These are phyloP conservation scores for Scheffersomyces stambukii DNA, from an alignment of 1,139 yeast species.

Conservation along the genomic window DNA sequence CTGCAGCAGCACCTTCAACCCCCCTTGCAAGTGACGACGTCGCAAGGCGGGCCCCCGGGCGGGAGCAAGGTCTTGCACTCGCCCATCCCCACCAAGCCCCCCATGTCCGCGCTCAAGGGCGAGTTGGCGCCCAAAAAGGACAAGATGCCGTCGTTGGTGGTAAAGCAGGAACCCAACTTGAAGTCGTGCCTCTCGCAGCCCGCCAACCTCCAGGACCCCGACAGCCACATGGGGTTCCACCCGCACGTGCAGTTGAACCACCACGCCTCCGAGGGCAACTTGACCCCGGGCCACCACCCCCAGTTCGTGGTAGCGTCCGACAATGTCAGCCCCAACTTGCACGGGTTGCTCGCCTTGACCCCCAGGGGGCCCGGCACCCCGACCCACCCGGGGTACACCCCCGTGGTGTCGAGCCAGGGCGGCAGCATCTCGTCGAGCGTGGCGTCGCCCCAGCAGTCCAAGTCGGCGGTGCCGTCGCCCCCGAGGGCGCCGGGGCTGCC, in stretches of 20 bases:
- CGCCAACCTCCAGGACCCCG: constrained; percentile 2
- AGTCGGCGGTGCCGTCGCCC: too few relatives aligned
- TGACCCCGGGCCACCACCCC: constrained; percentile 14
- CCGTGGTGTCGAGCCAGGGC: constrained; percentile 4
- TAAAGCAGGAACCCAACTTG: constrained; percentile 20
- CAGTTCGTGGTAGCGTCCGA: constrained; percentile 17
- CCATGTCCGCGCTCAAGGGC: background rate
- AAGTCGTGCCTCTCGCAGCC: constrained; percentile 21
- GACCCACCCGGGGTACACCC: constrained; percentile 3
- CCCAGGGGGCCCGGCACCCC: constrained; percentile 1
- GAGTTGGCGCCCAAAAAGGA: background rate
- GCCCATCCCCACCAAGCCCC: background rate
- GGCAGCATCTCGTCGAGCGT: constrained; percentile 6
- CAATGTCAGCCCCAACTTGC: constrained; percentile 20
- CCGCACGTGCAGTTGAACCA: too few relatives aligned
- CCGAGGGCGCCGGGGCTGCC: background rate
- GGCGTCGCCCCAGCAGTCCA: background rate
- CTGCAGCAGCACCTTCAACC: too few relatives aligned
- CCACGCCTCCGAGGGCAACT: background rate
- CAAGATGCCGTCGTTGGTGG: constrained; percentile 12
- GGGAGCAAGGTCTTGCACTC: background rate
- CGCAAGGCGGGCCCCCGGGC: background rate
- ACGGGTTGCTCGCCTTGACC: constrained; percentile 12
- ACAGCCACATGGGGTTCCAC: constrained; percentile 1
- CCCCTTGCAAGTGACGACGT: background rate